Conservation (phyloP, 257 asterid species). For the Solanum chmielewskii region DNA sequence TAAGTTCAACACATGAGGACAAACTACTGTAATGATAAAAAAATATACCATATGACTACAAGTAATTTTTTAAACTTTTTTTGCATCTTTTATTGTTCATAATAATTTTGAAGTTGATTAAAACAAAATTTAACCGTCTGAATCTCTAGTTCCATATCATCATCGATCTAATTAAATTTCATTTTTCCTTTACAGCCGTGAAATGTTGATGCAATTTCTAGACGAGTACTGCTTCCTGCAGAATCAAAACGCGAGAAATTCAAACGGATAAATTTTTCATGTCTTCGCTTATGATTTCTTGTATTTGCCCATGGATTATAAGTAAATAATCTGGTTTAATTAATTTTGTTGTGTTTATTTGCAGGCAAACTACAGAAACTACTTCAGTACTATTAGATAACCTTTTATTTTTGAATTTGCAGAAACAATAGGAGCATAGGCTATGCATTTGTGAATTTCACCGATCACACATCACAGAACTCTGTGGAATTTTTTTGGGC, state of each 20-base stretch:
- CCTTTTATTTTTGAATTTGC: not conserved
- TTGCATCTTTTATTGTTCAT: no score
- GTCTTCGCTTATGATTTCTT: conserved; percentile 49
- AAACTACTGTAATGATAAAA: conserved; percentile 51
- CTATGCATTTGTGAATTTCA: conserved; percentile 63
- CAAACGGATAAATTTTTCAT: not conserved
- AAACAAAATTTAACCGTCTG: not conserved
- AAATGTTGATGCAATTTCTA: conserved; percentile 17
- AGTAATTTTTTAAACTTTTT: conserved; percentile 6
- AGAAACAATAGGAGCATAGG: conserved; percentile 41
- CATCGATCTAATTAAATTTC: not conserved
- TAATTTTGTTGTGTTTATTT: not conserved
- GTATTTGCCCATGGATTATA: conserved; percentile 54
- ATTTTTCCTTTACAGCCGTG: conserved; percentile 17
- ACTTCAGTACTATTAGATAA: not conserved
- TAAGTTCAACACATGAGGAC: conserved; percentile 8
- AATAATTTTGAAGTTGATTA: not conserved
- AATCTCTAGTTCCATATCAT: not conserved
- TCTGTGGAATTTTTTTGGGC: conserved; percentile 14
- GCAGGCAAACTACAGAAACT: not conserved
- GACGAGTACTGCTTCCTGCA: conserved; percentile 35
- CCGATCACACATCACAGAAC: conserved; percentile 3
- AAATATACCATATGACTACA: conserved; percentile 41
- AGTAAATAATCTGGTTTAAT: conserved; percentile 9
- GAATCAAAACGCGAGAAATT: conserved; percentile 10